Evolutionary conservation across 306 rosid species (phyloP), one percentile per base, ranked within the genome.

Genomic region (Myrica gale): DNA sequence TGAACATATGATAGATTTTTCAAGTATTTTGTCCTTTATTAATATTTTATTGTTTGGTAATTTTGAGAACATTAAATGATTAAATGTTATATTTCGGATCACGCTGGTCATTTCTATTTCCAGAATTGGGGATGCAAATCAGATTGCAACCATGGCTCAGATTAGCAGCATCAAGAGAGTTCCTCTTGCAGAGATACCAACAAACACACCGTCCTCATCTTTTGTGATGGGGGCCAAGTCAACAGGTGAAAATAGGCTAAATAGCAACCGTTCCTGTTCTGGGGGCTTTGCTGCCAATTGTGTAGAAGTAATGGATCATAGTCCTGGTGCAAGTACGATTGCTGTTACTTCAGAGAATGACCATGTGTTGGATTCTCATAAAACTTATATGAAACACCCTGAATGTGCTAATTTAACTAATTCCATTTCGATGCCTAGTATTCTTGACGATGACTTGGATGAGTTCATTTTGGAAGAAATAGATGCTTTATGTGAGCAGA

Each of bases 401-500:
- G 81, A 53, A 12, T 71, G 67, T 80, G 75, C 73, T 68, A 72
- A 61, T 72, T 37, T 73, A 44, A 43, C 74, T 62, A 84, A 74
- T 76, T 86, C 81, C 43, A 83, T 87, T 73, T 76, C 72, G 0
- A 63, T 47, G 16, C 43, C 79, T n/a, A 78, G 88, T 5, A 48
- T 82, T 76, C 66, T 87, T 0, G 90, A 84, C 47, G 95, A 82
- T 72, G 93, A 89, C 68, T 86, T 94, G 41, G 95, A 94, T 77
- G 95, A 89, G 55, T 81, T 89, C 6, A 9, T 85, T 79, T 84
- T 92, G 47, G 90, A 86, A 63, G 87, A 87, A 74, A 94, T 94
- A 63, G 97, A 92, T 72, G 77, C 83, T 46, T 68, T 94, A 72
- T 85, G 88, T 46, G 79, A 79, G 86, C 87, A 82, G 90, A 89